These are phyloP conservation scores for Phytophthora constricta DNA, from an alignment of 352 stramenopile genomes.

Conservation along the genomic window DNA sequence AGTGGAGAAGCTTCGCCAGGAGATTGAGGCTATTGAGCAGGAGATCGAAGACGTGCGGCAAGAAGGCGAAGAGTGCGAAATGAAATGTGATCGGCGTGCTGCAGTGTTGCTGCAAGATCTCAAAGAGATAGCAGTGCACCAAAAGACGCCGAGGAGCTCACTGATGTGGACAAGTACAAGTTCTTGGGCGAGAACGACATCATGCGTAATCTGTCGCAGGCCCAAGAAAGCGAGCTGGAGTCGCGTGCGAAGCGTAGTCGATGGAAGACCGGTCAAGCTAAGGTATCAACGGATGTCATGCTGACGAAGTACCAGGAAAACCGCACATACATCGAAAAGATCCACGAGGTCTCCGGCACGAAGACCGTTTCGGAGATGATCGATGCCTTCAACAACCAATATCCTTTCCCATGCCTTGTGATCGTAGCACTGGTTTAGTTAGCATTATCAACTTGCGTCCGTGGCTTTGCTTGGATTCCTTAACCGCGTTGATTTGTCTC, in stretches of 20 bases:
- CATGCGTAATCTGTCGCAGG: constrained; percentile 58
- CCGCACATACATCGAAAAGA: constrained; percentile 81
- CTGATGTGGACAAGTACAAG: constrained; percentile 68
- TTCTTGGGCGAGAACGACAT: constrained; percentile 78
- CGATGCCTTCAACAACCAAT: constrained; percentile 86
- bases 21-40: constrained; percentile 60
- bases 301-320: constrained; percentile 86
- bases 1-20: constrained; percentile 61
- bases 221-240: constrained; percentile 59
- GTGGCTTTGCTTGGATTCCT: constrained; percentile 14
- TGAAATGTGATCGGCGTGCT: constrained; percentile 59
- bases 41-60: constrained; percentile 63
- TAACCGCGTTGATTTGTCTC: constrained; percentile 17
- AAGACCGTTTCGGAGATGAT: constrained; percentile 86
- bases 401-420: constrained; percentile 34
- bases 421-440: too few relatives aligned
- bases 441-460: not conserved
- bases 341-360: constrained; percentile 80
- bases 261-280: constrained; percentile 75
- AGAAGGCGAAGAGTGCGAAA: constrained; percentile 70
- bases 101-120: constrained; percentile 68
- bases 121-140: constrained; percentile 66
- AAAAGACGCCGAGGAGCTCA: constrained; percentile 60
- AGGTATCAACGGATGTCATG: constrained; percentile 65
- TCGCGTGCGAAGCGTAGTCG: constrained; percentile 63